Evolutionary conservation across 1,284 basidiomycete genomes (phyloP).

Genomic region (Earliella scabrosa): DNA sequence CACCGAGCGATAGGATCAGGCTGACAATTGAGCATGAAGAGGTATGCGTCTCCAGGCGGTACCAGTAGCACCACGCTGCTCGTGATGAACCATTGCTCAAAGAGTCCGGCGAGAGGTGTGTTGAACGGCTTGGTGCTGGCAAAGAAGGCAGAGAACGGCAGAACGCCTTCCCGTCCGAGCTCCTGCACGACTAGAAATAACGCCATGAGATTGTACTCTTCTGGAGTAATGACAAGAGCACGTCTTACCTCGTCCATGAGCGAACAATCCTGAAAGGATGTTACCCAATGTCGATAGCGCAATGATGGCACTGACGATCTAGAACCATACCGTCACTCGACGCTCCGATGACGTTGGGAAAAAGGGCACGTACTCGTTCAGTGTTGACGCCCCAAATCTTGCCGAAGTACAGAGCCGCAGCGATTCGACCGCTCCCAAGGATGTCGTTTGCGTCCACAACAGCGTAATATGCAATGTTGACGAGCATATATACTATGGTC

Average conservation of each 20-base stretch:
- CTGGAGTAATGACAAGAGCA: no score
- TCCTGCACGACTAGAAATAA: constrained; percentile 63
- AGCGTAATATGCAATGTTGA: constrained; percentile 73
- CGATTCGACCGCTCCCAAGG: constrained; percentile 58
- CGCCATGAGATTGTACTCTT: not conserved
- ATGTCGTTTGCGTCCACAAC: constrained; percentile 71
- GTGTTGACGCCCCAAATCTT: constrained; percentile 64
- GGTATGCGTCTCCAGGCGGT: constrained; percentile 70
- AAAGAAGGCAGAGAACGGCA: constrained; percentile 64
- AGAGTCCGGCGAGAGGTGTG: constrained; percentile 61
- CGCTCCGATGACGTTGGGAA: no score
- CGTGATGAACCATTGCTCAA: constrained; percentile 59
- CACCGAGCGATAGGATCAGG: constrained; percentile 5
- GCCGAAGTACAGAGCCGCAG: constrained; percentile 71
- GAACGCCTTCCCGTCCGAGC: constrained; percentile 66
- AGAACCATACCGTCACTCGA: no score
- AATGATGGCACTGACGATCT: constrained; percentile 56
- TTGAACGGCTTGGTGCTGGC: constrained; percentile 68
- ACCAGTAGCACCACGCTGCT: constrained; percentile 50
- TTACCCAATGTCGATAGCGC: constrained; percentile 68
- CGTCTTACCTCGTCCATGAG: constrained; percentile 60
- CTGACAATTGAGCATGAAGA: constrained; percentile 67
- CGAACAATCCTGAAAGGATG: constrained; percentile 62
- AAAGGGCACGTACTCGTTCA: constrained; percentile 48
- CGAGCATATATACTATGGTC: constrained; percentile 57